These are phyloP conservation scores for Calonectria pteridis DNA, from an alignment of 2,329 filamentous ascomycete species.

Conservation along the genomic window DNA sequence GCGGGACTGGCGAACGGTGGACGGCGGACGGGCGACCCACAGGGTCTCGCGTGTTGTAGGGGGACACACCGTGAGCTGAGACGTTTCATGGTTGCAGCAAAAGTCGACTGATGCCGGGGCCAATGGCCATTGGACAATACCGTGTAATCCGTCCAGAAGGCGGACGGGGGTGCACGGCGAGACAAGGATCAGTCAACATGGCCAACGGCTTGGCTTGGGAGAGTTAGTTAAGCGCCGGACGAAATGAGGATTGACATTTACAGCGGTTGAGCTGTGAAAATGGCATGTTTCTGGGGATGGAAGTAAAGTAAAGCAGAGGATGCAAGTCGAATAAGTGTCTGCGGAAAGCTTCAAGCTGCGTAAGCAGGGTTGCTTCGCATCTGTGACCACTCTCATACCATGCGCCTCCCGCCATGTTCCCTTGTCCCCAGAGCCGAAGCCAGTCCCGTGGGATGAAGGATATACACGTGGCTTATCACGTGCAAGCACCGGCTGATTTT, in stretches of 20 bases:
- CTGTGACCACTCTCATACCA: not conserved
- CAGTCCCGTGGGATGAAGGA: not conserved
- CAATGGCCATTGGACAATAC: slow-evolving; percentile 35
- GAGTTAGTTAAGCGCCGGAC: not conserved
- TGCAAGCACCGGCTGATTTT: not conserved
- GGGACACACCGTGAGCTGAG: slow-evolving; percentile 34
- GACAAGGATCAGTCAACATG: slow-evolving; percentile 2
- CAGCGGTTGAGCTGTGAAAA: not conserved
- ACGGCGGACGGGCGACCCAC: slow-evolving; percentile 36
- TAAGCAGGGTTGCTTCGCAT: not conserved
- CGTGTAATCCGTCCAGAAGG: not conserved
- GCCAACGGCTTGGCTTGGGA: not conserved
- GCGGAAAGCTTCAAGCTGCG: not conserved
- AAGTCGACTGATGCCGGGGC: slow-evolving; percentile 42
- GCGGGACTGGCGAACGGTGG: slow-evolving; percentile 22
- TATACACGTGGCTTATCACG: not conserved
- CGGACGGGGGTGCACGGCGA: not conserved
- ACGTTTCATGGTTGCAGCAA: slow-evolving; percentile 61
- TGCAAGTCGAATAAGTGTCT: not conserved
- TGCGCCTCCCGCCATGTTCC: not conserved
- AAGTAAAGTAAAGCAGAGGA: not conserved
- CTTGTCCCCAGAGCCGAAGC: not conserved
- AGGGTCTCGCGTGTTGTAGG: slow-evolving; percentile 33
- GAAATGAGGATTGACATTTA: not conserved
- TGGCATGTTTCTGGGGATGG: not conserved